Percentiles rank a stretch among this genome's conserved stretches.
phyloP scores from a whole-genome alignment of 2,329 filamentous ascomycete genomes.

The Lomentospora prolificans region DNA sequence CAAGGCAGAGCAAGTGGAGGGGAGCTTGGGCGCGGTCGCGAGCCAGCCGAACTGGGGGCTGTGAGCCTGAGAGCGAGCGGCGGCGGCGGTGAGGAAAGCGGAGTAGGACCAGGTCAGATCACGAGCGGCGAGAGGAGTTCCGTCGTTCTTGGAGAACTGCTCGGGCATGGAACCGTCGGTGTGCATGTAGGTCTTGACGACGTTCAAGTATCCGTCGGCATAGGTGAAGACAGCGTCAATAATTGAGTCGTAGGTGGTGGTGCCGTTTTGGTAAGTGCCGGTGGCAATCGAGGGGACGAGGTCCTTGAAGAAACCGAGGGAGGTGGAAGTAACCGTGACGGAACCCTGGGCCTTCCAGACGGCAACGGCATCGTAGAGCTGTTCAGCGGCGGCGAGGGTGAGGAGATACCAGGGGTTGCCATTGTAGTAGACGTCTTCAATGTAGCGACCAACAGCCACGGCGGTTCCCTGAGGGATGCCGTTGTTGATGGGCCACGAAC shows the following conservation, averaged over 20 bases:
- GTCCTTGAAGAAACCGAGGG: slow-evolving; percentile 62
- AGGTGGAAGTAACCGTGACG: slow-evolving; percentile 54
- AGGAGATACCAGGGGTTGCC: slow-evolving; percentile 77
- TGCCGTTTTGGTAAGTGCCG: slow-evolving; percentile 50
- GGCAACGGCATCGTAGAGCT: slow-evolving; percentile 66
- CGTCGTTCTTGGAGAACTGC: slow-evolving; percentile 49
- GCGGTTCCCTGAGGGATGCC: slow-evolving; percentile 51
- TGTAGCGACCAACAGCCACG: slow-evolving; percentile 55
- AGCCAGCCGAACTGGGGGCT: slow-evolving; percentile 46
- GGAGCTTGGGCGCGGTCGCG: slow-evolving; percentile 33
- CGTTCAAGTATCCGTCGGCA: slow-evolving; percentile 50
- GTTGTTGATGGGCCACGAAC: slow-evolving; percentile 59
- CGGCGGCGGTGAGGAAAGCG: slow-evolving; percentile 54
- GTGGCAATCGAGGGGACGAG: slow-evolving; percentile 46
- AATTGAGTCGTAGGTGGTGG: slow-evolving; percentile 42
- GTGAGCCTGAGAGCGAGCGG: slow-evolving; percentile 43
- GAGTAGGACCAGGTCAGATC: slow-evolving; percentile 70
- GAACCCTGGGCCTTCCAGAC: slow-evolving; percentile 56
- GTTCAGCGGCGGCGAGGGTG: slow-evolving; percentile 69
- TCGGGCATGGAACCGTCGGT: slow-evolving; percentile 56
- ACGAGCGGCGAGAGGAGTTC: slow-evolving; percentile 48
- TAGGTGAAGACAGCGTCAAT: slow-evolving; percentile 46
- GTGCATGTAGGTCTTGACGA: slow-evolving; percentile 53
- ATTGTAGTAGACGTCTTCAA: slow-evolving; percentile 64
- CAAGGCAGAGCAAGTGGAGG: slow-evolving; percentile 35